These are phyloP conservation scores for Solanum ahanhuiri DNA, from an alignment of 257 asterid species.

Conservation along the genomic window DNA sequence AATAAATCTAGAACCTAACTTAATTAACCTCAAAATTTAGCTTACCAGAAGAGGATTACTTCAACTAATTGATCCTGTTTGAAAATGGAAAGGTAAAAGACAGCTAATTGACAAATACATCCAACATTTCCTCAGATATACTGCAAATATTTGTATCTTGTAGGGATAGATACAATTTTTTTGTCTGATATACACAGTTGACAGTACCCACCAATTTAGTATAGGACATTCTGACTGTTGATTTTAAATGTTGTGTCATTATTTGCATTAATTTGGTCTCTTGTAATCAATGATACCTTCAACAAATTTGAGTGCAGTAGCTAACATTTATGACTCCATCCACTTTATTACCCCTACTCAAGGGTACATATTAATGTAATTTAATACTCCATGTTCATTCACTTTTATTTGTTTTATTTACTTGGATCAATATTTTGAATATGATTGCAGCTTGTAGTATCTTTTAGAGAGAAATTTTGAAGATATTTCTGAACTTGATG, in stretches of 20 bases:
- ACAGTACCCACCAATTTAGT: background rate
- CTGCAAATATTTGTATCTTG: background rate
- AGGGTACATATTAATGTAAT: background rate
- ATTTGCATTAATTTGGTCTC: background rate
- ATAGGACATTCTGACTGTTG: slow-evolving; percentile 7
- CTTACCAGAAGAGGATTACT: background rate
- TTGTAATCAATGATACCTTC: background rate
- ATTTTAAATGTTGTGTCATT: background rate
- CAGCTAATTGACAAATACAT: background rate
- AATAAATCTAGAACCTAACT: background rate
- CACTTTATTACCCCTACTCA: background rate
- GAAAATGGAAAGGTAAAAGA: background rate
- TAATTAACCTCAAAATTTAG: background rate
- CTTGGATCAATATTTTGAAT: background rate
- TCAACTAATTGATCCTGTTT: background rate
- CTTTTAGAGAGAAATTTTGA: background rate
- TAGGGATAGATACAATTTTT: background rate
- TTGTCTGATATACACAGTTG: background rate
- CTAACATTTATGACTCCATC: slow-evolving; percentile 10
- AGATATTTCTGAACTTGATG: too few relatives aligned
- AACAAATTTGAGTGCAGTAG: background rate
- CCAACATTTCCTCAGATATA: background rate
- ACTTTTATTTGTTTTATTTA: background rate
- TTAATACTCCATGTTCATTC: background rate
- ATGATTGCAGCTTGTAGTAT: background rate